Evolutionary conservation across 257 asterid species (phyloP).

Genomic region (Plantago major): DNA sequence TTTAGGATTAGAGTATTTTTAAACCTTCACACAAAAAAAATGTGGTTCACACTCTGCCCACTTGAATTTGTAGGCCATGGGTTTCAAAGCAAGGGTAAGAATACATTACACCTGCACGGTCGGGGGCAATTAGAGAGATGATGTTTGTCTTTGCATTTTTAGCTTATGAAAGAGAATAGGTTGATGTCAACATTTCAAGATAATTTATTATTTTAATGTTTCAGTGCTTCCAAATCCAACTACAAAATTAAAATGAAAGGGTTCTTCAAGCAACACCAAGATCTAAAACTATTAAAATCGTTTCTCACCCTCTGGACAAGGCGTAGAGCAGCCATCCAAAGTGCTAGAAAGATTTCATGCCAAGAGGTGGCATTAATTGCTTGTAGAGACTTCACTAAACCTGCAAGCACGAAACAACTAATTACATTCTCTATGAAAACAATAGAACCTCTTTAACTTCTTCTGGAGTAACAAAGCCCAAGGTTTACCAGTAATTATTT

Average conservation of each 20-base stretch:
- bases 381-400: slow-evolving; percentile 83
- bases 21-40: background rate
- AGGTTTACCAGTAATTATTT: slow-evolving; percentile 74
- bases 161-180: background rate
- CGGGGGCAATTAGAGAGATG: background rate
- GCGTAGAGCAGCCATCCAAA: slow-evolving; percentile 97
- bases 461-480: background rate
- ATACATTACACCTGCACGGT: background rate
- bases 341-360: slow-evolving; percentile 86
- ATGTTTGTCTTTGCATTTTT: background rate
- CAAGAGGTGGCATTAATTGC: slow-evolving; percentile 80
- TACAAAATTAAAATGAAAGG: no score
- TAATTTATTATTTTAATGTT: no score
- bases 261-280: background rate
- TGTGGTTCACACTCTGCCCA: background rate
- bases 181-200: no score
- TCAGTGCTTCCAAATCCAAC: no score
- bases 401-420: slow-evolving; percentile 36
- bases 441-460: background rate
- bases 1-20: background rate
- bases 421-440: slow-evolving; percentile 17
- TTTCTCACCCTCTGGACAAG: slow-evolving; percentile 87
- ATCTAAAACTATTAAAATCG: slow-evolving; percentile 7
- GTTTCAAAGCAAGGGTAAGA: background rate
- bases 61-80: background rate